phyloP scores from a whole-genome alignment of 306 rosid species.

The Biancaea sappan region DNA sequence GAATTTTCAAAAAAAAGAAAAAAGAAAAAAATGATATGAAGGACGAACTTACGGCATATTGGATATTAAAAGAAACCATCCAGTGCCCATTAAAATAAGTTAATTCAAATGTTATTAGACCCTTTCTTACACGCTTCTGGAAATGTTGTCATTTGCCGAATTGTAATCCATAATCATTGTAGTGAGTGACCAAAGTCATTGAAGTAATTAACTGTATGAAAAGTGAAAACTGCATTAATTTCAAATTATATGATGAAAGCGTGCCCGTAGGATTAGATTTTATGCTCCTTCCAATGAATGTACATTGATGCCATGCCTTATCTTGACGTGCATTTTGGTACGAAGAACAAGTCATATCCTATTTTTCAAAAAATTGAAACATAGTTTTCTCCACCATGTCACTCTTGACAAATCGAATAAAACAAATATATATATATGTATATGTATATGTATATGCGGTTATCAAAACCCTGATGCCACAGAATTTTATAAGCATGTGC shows the following conservation, averaged over 20 bases:
- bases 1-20: too few relatives aligned
- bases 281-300: background rate
- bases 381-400: conserved; percentile 32
- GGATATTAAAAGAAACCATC: too few relatives aligned
- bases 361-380: background rate
- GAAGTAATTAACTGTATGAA: background rate
- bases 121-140: background rate
- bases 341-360: background rate
- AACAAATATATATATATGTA: too few relatives aligned
- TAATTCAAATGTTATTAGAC: background rate
- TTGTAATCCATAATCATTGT: conserved; percentile 1
- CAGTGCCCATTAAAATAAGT: background rate
- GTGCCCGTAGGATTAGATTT: background rate
- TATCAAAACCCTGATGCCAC: conserved; percentile 20
- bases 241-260: conserved; percentile 10
- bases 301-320: background rate
- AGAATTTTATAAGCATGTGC: conserved; percentile 41
- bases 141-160: background rate
- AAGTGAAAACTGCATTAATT: background rate
- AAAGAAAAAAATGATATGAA: too few relatives aligned
- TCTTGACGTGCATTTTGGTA: conserved; percentile 7
- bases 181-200: background rate
- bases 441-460: too few relatives aligned
- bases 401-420: conserved; percentile 39
- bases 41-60: too few relatives aligned